Base-by-base conservation (phyloP, 2,329 filamentous ascomycete genomes). In the Apiospora saccharicola region DNA sequence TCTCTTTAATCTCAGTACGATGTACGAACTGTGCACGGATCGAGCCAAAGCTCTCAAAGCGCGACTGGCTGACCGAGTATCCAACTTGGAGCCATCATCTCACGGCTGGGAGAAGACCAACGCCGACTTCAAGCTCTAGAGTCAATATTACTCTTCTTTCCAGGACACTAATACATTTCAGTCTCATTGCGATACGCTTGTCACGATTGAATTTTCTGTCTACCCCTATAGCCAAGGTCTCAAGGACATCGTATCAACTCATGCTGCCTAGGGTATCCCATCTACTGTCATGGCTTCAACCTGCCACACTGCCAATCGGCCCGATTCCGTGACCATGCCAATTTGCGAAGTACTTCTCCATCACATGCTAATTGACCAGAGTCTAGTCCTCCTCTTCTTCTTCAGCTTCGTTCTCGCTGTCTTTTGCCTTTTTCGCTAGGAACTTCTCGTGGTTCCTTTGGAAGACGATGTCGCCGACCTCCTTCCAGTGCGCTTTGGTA, bases 21-120 rank as follows among this genome's bases (percentile, higher is more conserved):
- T 98, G 77, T 98, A 97, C 80, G 96, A 98, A 82, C 87, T 98
- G 10, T 96, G 93, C 80, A 95, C 93, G 0, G 95, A 98, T 77
- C 88, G 89, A 74, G 90, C 94, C 57, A 86, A 89, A 68, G 87
- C 87, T 16, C 82, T 93, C 76, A 98, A 98, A 85, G 82, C 89
- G 43, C 85, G 84, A 37, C 85, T 98, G 24, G 91, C 93, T 1
- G 92, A 94, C 77, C 89, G 87, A 70, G 86, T 96, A 24, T 92
- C 94, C 0, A 84, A 81, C 1, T 85, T 89, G 76, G 87, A 88
- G 57, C 85, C 88, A 22, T 87, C 86, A 1, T 81, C 86, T 1
- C 83, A 85, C 1, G 92, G 92, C 7, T 92, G 93, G 89, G 93
- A 95, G 80, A 91, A 91, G 81, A 87, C 86, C 3, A 93, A 91